These are phyloP conservation scores for Hortaea werneckii DNA, from an alignment of 2,329 filamentous ascomycete species.

Conservation along the genomic window DNA sequence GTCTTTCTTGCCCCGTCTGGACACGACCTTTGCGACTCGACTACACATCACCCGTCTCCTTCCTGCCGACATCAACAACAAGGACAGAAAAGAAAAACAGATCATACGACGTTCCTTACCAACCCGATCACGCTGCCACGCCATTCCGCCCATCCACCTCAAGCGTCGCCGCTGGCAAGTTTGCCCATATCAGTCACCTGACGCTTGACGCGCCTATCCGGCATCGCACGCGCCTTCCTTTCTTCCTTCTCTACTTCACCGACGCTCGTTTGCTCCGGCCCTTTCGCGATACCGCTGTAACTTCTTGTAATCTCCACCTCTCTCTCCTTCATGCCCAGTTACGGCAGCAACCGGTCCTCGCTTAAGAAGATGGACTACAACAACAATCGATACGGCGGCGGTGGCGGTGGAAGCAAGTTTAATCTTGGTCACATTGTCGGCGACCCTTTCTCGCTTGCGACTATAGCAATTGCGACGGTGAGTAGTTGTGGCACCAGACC, in stretches of 20 bases:
- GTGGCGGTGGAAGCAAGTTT: conserved; percentile 43
- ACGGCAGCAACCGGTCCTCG: conserved; percentile 15
- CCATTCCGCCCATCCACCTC: too few species aligned
- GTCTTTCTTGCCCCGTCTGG: conserved; percentile 2
- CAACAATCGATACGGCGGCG: conserved; percentile 7
- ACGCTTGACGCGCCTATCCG: conserved; percentile 1
- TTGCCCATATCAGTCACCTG: neutral
- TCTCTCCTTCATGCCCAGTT: conserved; percentile 16
- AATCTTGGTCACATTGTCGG: conserved; percentile 83
- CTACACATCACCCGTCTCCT: neutral
- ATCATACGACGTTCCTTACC: too few species aligned
- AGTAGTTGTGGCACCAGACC: conserved; percentile 29
- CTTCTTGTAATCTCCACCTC: neutral
- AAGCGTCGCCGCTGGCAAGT: too few species aligned
- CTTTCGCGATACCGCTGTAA: too few species aligned
- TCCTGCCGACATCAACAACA: neutral
- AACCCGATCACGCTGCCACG: too few species aligned
- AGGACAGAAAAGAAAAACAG: too few species aligned
- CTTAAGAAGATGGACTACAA: conserved; percentile 22
- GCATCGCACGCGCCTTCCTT: neutral
- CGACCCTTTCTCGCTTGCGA: conserved; percentile 91
- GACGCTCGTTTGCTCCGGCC: conserved; percentile 9
- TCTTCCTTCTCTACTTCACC: conserved; percentile 1
- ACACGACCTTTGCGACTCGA: neutral
- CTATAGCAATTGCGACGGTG: conserved; percentile 84